Conservation (phyloP, 805 yeast species). For the Wickerhamiella sergipiensis region DNA sequence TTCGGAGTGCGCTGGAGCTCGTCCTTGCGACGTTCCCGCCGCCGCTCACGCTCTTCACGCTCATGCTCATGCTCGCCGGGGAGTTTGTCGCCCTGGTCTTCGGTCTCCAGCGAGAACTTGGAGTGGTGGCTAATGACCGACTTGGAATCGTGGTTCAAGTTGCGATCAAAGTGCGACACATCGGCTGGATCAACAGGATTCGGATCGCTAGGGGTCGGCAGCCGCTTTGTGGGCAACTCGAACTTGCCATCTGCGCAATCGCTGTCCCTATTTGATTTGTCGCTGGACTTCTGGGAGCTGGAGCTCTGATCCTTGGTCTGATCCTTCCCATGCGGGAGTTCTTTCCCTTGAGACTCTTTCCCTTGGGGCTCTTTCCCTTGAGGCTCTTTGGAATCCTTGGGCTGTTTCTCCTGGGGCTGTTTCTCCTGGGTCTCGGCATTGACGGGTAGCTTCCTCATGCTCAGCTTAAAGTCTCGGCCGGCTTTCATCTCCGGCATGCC, state of each 20-base stretch:
- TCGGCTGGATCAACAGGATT: not conserved
- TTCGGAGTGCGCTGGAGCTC: not conserved
- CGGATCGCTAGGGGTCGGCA: not conserved
- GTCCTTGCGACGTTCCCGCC: no score
- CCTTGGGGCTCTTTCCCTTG: no score
- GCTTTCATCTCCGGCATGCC: conserved; percentile 3
- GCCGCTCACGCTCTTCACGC: not conserved
- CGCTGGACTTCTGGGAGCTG: no score
- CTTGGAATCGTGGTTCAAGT: not conserved
- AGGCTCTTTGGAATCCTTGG: no score
- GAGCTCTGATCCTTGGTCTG: not conserved
- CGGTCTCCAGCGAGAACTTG: not conserved
- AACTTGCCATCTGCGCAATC: not conserved
- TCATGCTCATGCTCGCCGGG: not conserved
- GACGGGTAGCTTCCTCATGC: not conserved
- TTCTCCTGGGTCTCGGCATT: not conserved
- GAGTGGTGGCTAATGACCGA: not conserved
- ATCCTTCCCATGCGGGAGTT: no score
- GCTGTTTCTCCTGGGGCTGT: no score
- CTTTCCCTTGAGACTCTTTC: no score
- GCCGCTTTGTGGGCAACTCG: not conserved
- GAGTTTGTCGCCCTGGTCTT: not conserved
- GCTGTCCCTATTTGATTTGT: not conserved
- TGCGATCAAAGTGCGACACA: not conserved
- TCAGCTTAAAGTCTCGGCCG: conserved; percentile 2